Percentiles rank a stretch among this genome's conserved stretches.
phyloP scores from a whole-genome alignment of 1,284 basidiomycete species.

The Taiwanofungus camphoratus region DNA sequence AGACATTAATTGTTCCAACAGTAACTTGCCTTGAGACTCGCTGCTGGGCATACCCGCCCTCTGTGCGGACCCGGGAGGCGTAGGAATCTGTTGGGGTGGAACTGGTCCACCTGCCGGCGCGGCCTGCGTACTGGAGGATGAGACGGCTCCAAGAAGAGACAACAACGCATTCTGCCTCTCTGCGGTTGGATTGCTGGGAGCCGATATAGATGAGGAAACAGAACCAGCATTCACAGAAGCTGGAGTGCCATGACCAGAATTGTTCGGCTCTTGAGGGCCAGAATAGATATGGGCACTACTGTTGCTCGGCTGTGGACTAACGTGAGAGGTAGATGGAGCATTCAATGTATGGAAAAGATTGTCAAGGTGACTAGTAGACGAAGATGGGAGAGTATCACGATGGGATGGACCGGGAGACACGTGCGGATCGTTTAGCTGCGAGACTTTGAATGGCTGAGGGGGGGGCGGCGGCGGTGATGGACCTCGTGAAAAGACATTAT shows the following conservation, averaged over 20 bases:
- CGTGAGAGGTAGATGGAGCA: conserved; percentile 30
- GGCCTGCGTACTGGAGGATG: conserved; percentile 32
- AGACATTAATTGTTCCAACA: conserved; percentile 74
- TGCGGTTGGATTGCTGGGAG: conserved; percentile 38
- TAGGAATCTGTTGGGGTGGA: conserved; percentile 54
- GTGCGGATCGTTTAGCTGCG: conserved; percentile 28
- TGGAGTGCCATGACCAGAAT: conserved; percentile 51
- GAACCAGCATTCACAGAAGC: conserved; percentile 47
- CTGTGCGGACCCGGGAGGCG: conserved; percentile 60
- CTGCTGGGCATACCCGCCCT: conserved; percentile 44
- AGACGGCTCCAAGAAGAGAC: conserved; percentile 50
- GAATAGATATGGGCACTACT: conserved; percentile 28
- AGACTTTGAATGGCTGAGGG: conserved; percentile 30
- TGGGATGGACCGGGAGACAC: conserved; percentile 30
- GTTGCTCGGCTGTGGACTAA: conserved; percentile 28
- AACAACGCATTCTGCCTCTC: conserved; percentile 71
- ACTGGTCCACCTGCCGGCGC: conserved; percentile 26
- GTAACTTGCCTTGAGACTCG: conserved; percentile 64
- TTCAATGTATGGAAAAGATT: conserved; percentile 51
- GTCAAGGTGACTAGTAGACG: conserved; percentile 48
- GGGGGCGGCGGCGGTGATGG: conserved; percentile 47
- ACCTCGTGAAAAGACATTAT: conserved; percentile 56
- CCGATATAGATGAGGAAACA: conserved; percentile 34
- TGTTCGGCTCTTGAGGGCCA: conserved; percentile 31
- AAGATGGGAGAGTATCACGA: conserved; percentile 27